Percentiles rank a stretch among this genome's conserved stretches.
phyloP scores from a whole-genome alignment of 2,329 filamentous ascomycete genomes.

The Samsoniella hepiali region DNA sequence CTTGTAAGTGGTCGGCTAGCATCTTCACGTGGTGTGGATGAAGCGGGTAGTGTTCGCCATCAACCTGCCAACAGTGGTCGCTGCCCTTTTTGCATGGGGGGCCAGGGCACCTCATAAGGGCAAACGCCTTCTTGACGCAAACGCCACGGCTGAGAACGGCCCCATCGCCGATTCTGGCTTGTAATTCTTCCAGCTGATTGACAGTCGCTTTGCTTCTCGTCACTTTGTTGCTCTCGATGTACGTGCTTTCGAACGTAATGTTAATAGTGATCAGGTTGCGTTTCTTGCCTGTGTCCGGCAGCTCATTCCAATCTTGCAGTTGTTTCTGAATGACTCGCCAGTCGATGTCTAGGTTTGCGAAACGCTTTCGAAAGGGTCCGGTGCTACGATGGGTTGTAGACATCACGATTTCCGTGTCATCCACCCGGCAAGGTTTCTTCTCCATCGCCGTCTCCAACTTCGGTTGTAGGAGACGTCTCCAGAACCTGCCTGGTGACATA shows the following conservation, averaged over 20 bases:
- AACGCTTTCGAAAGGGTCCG: background rate
- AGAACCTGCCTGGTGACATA: conserved; percentile 12
- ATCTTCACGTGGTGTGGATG: conserved; percentile 30
- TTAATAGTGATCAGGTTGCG: conserved; percentile 15
- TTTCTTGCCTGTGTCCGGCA: conserved; percentile 16
- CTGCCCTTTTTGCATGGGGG: conserved; percentile 18
- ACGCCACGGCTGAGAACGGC: conserved; percentile 17
- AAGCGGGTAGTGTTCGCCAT: conserved; percentile 33
- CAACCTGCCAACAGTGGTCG: conserved; percentile 18
- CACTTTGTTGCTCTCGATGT: conserved; percentile 12
- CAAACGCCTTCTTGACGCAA: conserved; percentile 17
- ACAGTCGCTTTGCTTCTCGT: conserved; percentile 16
- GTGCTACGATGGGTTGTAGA: conserved; percentile 7
- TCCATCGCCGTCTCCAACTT: conserved; percentile 6
- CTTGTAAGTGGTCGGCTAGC: conserved; percentile 21
- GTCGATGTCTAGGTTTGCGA: conserved; percentile 12
- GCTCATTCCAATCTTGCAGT: conserved; percentile 18
- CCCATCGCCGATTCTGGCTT: conserved; percentile 18
- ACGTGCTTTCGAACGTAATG: conserved; percentile 16
- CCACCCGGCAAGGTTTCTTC: conserved; percentile 17
- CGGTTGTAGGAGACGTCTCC: conserved; percentile 10
- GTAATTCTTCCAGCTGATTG: conserved; percentile 16
- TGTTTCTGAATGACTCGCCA: conserved; percentile 15
- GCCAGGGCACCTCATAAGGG: conserved; percentile 18
- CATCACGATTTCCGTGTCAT: conserved; percentile 16